Evolutionary conservation across 2,329 filamentous ascomycete species (phyloP).

Genomic region (Aspergillus japonicus): DNA sequence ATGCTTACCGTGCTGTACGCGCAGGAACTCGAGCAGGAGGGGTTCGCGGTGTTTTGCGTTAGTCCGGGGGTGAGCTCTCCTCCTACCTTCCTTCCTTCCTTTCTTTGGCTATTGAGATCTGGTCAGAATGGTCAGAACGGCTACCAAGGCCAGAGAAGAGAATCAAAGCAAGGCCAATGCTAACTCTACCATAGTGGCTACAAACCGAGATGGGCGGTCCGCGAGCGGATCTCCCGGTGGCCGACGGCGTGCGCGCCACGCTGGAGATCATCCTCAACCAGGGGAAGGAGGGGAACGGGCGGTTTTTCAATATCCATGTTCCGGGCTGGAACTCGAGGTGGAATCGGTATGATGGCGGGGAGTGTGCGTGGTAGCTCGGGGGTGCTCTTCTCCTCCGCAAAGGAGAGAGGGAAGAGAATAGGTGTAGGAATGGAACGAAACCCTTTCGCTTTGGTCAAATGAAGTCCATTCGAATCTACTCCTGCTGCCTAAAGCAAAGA

Average conservation of each 20-base stretch:
- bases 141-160: too few relatives aligned
- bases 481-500: too few relatives aligned
- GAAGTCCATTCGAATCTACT: too few relatives aligned
- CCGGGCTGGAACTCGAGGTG: constrained; percentile 41
- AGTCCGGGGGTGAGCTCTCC: constrained; percentile 45
- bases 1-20: constrained; percentile 43
- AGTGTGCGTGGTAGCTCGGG: constrained; percentile 30
- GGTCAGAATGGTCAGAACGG: too few relatives aligned
- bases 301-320: constrained; percentile 48
- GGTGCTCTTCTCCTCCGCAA: too few relatives aligned
- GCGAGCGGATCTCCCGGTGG: constrained; percentile 44
- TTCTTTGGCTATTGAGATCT: too few relatives aligned
- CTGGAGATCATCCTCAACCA: constrained; percentile 47
- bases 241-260: constrained; percentile 39
- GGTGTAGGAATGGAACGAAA: too few relatives aligned
- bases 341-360: constrained; percentile 40
- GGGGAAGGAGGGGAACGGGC: constrained; percentile 46
- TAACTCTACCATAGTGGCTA: constrained; percentile 40
- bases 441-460: too few relatives aligned
- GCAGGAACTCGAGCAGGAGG: constrained; percentile 33
- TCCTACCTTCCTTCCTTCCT: neutral
- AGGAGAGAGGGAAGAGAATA: too few relatives aligned
- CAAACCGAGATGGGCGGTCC: constrained; percentile 46
- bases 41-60: constrained; percentile 44
- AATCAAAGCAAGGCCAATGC: too few relatives aligned